Evolutionary conservation across 228 moss, liverwort and hornwort genomes (phyloP).

Genomic region (Sphagnum magellanicum): DNA sequence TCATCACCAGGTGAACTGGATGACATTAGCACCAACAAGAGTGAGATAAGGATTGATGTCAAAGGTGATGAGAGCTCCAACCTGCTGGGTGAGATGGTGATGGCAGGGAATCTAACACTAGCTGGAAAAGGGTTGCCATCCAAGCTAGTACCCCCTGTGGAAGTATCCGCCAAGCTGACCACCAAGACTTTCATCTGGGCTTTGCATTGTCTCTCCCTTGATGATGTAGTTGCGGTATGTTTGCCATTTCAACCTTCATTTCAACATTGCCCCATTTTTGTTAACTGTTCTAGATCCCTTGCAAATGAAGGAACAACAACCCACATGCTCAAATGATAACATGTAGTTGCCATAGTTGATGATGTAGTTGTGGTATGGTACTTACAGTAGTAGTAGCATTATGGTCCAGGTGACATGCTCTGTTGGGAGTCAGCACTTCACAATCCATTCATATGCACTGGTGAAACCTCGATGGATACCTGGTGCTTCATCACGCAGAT

Average conservation of each 20-base stretch:
- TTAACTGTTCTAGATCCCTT: no score
- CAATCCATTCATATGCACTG: constrained; percentile 45
- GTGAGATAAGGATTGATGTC: constrained; percentile 51
- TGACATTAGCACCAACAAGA: constrained; percentile 10
- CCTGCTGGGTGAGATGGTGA: constrained; percentile 51
- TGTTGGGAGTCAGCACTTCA: constrained; percentile 44
- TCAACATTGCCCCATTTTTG: no score
- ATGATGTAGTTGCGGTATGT: constrained; percentile 62
- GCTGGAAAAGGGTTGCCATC: constrained; percentile 46
- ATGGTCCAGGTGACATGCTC: constrained; percentile 27
- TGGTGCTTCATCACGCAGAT: constrained; percentile 23
- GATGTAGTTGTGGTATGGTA: no score
- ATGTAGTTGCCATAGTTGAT: no score
- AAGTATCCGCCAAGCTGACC: constrained; percentile 58
- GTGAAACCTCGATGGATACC: constrained; percentile 54
- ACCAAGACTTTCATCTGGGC: constrained; percentile 63
- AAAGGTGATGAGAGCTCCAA: constrained; percentile 56
- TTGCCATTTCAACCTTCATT: no score
- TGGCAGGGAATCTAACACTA: constrained; percentile 40
- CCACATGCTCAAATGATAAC: no score
- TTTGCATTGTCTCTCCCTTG: constrained; percentile 44
- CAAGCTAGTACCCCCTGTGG: constrained; percentile 25
- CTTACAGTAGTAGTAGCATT: no score
- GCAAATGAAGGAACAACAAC: no score
- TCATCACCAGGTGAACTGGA: constrained; percentile 13